Base-by-base conservation (phyloP, 164 flowering plant genomes). In the Tetracentron sinense region DNA sequence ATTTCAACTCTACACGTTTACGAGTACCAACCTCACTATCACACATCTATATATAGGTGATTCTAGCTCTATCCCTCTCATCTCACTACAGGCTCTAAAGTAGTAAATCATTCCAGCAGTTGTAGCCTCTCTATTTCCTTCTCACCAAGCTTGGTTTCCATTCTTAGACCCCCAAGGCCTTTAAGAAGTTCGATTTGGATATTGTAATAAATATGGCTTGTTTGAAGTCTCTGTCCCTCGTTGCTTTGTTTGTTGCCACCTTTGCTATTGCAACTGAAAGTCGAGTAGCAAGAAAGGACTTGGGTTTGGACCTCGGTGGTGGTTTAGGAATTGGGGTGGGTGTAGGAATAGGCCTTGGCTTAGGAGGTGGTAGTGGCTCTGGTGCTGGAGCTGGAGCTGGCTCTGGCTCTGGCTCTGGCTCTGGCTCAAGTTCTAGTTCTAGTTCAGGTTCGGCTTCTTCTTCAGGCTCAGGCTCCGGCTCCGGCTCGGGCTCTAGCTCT, bases 301-400 rank as follows among this genome's bases (percentile, higher is more conserved):
- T 80, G 60, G 81, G 77, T 30, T 0, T 80, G 56, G 74, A 70
- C 53, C 62, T 78, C 49, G 78, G 78, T 30, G 77, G 81, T 30
- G 75, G 75, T 20, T 1, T 67, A 21, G 74, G 78, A 8, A 38
- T 38, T 38, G 44, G 44, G 44, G 26, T 67, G 50, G 73, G 77
- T 21, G 33, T 61, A 4, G 83, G 83, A 2, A 8, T 61, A 2
- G 83, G 78, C 22, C 8, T 67, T 12, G 79, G 77, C 4, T 23
- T 61, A 29, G 70, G 55, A 14, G 69, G 70, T 11, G 69, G 74
- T 12, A 61, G 76, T 25, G 63, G 69, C n/a, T n/a, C n/a, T n/a
- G 71, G 71, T 0, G 29, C 56, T 0, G 71, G 67, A 6, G 20
- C 60, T 2, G 67, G 71, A 3, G 7, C 23, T 44, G 66, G 66